Evolutionary conservation across 805 yeast species (phyloP), one percentile per base, ranked within the genome.

Genomic region (Scheffersomyces spartinae): DNA sequence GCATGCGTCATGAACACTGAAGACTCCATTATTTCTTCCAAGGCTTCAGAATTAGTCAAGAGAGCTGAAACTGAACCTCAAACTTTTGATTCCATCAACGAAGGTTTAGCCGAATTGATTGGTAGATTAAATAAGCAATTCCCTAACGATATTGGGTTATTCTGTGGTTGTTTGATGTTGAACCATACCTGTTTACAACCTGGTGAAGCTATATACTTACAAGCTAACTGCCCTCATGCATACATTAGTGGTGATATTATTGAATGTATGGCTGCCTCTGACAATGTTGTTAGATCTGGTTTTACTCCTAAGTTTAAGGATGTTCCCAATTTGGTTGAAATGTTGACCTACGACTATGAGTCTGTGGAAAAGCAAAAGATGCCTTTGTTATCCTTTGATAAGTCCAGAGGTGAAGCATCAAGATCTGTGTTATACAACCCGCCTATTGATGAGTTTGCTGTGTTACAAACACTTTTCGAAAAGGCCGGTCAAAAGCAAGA

Each of bases 221-320:
- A 83, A 47, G 97, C 98, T 22, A 83, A 84, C 57, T 96, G 86
- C 54, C 97, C 97, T 14, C 99, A 91, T 55, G 98, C 98, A 17
- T 91, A 91, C 56, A 88, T 91, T 34, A 68, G 78, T 28, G 99
- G 99, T 38, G 97, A 91, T 53, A 91, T 91, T 40, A 86, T 91
- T 46, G 99, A 91, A 63, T 91, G 98, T 64, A 91, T 91, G 99
- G 98, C 98, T 21, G 96, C 98, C 6, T 78, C 93, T 20, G 99
- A 91, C 53, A 91, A 91, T 45, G 99, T 91, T 30, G 96, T 91
- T 25, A 74, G 99, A 53, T 94, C 96, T 4, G 99, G 98, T 9
- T 91, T 91, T 65, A 91, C 99, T n/a, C 98, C 99, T 34, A 91
- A 91, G 55, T 91, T 88, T 64, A 91, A 88, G 59, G 99, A 91